Percentiles rank a stretch among this genome's conserved stretches.
phyloP scores from a whole-genome alignment of 441 rosid genomes.

The Corymbia citriodora region DNA sequence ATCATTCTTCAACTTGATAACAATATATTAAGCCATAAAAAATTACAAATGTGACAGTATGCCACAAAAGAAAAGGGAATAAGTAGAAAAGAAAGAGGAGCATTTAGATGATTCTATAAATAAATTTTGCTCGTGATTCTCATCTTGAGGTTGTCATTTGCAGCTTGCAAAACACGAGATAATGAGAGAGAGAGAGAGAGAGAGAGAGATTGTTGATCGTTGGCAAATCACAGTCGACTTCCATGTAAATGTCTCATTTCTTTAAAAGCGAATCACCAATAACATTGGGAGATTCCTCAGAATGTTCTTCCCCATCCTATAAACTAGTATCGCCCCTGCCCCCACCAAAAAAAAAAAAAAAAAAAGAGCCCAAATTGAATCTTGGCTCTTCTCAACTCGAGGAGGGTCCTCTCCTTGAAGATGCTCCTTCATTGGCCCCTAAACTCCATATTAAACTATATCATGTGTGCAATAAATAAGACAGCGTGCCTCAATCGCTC shows the following conservation, averaged over 20 bases:
- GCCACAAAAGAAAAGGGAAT: background rate
- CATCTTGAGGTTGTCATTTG: background rate
- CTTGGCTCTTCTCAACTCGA: background rate
- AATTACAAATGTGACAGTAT: background rate
- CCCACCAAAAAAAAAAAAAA: background rate
- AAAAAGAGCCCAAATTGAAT: background rate
- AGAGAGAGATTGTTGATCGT: background rate
- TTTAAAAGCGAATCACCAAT: background rate
- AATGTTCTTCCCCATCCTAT: background rate
- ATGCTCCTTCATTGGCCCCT: background rate
- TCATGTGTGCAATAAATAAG: background rate
- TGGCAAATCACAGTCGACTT: background rate
- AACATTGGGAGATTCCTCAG: background rate
- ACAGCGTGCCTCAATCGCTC: background rate
- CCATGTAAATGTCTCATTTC: background rate
- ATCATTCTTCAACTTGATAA: background rate
- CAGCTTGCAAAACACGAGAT: background rate
- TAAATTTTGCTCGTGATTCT: background rate
- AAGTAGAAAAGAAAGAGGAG: background rate
- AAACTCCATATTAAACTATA: background rate
- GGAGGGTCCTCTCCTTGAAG: background rate
- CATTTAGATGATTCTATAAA: background rate
- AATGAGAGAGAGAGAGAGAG: background rate
- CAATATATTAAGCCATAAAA: background rate
- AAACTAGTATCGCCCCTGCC: background rate